These are phyloP conservation scores for Monosporozyma siamensis DNA, from an alignment of 805 yeast genomes.

Conservation along the genomic window DNA sequence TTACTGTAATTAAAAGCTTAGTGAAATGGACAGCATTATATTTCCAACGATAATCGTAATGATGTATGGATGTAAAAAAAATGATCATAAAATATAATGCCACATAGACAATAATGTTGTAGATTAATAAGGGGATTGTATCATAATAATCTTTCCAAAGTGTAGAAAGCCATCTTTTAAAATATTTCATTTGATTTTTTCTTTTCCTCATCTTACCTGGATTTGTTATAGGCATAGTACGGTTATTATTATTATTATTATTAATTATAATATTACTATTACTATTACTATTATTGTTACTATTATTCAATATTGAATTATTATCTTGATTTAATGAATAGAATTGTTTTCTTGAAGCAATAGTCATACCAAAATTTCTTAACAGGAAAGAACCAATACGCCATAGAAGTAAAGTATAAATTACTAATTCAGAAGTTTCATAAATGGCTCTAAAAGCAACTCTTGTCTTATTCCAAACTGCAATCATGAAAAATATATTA, in stretches of 20 bases:
- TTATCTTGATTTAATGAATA: conserved; percentile 1
- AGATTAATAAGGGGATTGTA: conserved; percentile 21
- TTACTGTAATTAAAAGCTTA: conserved; percentile 23
- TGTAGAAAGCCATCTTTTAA: not conserved
- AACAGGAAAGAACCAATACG: conserved; percentile 13
- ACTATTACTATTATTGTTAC: not conserved
- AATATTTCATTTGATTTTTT: not conserved
- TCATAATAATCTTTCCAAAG: conserved; percentile 24
- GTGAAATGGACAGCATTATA: conserved; percentile 16
- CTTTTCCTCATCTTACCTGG: not conserved
- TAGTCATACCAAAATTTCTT: conserved; percentile 20
- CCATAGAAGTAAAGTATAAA: not conserved
- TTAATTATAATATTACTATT: not conserved
- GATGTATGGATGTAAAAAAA: conserved; percentile 7
- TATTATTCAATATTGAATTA: not conserved
- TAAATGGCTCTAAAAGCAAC: not conserved
- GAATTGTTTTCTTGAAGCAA: conserved; percentile 14
- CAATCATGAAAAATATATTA: not conserved
- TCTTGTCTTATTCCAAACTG: not conserved
- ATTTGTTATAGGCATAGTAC: too few relatives aligned
- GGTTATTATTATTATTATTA: not conserved
- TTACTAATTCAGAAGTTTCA: not conserved
- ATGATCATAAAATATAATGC: conserved; percentile 15
- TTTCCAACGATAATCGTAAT: conserved; percentile 16
- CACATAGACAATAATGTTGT: conserved; percentile 13